Percentiles rank a stretch among this genome's conserved stretches.
Evolutionary conservation across 768 basidiomycete genomes (phyloP).

Genomic region (Rhizopogon vesiculosus): DNA sequence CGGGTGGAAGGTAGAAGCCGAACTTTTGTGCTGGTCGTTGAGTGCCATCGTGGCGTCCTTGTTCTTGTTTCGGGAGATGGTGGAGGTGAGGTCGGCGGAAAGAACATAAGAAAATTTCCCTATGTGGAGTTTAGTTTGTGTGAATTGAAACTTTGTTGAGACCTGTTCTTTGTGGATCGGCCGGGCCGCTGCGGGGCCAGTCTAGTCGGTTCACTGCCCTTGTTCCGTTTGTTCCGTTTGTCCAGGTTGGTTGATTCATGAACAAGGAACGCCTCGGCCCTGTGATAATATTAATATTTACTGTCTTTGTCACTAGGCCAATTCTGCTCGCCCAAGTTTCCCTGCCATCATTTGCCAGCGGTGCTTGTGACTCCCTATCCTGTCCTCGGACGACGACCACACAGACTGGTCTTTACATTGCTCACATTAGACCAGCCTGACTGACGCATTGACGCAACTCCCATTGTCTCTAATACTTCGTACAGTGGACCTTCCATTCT

Average conservation of each 20-base stretch:
- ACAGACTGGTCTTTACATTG: neutral
- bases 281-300: constrained; percentile 8
- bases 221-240: constrained; percentile 5
- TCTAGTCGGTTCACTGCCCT: neutral
- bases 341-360: too few species aligned
- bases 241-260: constrained; percentile 8
- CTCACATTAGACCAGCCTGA: neutral
- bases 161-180: neutral
- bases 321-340: too few species aligned
- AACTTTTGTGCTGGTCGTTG: neutral
- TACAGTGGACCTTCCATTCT: neutral
- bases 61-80: neutral
- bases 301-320: too few species aligned
- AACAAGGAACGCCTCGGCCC: constrained; percentile 5
- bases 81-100: neutral
- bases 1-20: too few species aligned
- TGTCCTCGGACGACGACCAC: neutral
- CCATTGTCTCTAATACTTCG: constrained; percentile 16
- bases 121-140: neutral
- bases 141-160: too few species aligned
- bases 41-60: neutral
- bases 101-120: neutral
- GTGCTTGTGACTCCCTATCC: neutral
- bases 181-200: too few species aligned
- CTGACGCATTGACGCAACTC: neutral